Evolutionary conservation across 192 early-diverging fungal species (phyloP), one percentile per base, ranked within the genome.

Genomic region (Coemansia umbellata): DNA sequence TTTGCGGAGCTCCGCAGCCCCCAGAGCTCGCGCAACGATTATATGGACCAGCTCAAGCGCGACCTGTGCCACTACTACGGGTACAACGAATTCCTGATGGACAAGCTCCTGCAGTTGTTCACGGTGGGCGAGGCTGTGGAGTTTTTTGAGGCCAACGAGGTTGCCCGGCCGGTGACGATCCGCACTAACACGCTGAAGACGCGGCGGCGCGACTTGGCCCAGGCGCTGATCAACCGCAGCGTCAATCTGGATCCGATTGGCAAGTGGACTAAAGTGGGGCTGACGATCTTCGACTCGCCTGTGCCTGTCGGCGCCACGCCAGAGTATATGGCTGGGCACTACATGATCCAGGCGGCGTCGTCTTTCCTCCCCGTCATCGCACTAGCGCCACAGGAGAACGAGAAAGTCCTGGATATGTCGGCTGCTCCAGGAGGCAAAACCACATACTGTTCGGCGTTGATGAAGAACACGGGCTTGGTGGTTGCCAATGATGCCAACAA

Each of bases 71-170:
- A 81, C 35, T 97, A 97, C 80, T 97, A 97, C 67, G 94, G 95
- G 27, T 97, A 97, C 73, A 92, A 90, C 52, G 85, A 92, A 23
- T 97, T 83, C 49, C 74, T 99, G 59, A 80, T 87, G 63, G 89
- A 93, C 57, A 94, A 94, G 67, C 82, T 97, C 5, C 86, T 95
- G 70, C 81, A 95, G 56, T 77, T 96, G 59, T 96, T 98, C 75
- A 80, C 93, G 8, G 80, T 91, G 2, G 82, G 87, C 31, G 94
- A 95, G 63, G 91, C 90, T 0, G 84, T 99, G 23, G 95, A 96
- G 67, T 99, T 99, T 78, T 97, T 99, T 59, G 97, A 99, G 66
- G 94, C 97, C 47, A 99, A 99, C 78, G 97, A 99, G 78, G 87
- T 93, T 0, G 86, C 91, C 24, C 81, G 97, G 27, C 97, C 97